Conservation (phyloP, 176 grass and related monocot species). For the Saccharum spontaneum region DNA sequence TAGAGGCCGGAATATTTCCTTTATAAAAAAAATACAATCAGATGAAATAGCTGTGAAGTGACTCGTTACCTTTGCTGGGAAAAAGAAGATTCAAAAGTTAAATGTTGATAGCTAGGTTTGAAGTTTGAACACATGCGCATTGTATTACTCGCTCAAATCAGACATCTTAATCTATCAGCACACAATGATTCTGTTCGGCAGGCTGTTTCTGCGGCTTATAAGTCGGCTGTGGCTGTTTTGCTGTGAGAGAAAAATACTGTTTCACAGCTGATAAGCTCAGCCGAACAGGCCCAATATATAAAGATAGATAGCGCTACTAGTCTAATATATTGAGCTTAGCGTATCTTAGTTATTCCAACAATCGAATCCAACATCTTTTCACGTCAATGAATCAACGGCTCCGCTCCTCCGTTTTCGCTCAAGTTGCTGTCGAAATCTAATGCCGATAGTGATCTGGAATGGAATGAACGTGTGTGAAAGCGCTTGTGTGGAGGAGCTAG, state of each 20-base stretch:
- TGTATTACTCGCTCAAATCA: no score
- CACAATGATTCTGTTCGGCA: no score
- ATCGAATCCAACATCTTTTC: not conserved
- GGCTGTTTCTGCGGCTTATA: no score
- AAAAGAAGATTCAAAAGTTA: not conserved
- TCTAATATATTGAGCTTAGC: not conserved
- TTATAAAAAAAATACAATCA: not conserved
- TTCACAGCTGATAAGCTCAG: no score
- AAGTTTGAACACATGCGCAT: not conserved
- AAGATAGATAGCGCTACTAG: not conserved
- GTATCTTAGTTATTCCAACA: not conserved
- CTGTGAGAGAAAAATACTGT: no score
- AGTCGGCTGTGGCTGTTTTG: no score
- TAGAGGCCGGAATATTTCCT: no score
- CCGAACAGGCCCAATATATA: no score
- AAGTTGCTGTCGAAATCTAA: conserved; percentile 29
- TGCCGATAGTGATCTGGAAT: not conserved
- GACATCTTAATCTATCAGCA: no score
- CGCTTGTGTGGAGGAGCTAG: not conserved
- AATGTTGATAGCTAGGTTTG: not conserved
- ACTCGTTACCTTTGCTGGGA: no score
- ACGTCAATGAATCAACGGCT: not conserved
- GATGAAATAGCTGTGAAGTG: not conserved
- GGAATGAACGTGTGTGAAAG: not conserved
- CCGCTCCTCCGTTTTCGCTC: not conserved